These are phyloP conservation scores for Vigna radiata DNA, from an alignment of 306 rosid species.

Conservation along the genomic window DNA sequence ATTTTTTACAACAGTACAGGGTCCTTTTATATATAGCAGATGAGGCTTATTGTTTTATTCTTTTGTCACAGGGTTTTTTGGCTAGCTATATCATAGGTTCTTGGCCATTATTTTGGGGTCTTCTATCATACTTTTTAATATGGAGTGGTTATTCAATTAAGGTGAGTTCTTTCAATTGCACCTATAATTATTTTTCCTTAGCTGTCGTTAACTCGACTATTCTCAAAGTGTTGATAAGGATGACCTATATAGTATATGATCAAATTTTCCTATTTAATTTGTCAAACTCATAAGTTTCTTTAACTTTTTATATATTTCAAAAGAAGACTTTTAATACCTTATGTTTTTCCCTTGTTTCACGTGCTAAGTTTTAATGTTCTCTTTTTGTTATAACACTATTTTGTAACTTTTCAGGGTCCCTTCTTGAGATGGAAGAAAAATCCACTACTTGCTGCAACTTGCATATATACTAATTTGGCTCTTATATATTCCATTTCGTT, in stretches of 20 bases:
- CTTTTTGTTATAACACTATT: background rate
- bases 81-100: slow-evolving; percentile 82
- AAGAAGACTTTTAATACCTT: too few relatives aligned
- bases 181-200: too few relatives aligned
- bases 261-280: too few relatives aligned
- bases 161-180: slow-evolving; percentile 53
- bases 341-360: too few relatives aligned
- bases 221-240: too few relatives aligned
- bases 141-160: slow-evolving; percentile 84
- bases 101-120: slow-evolving; percentile 86
- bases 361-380: too few relatives aligned
- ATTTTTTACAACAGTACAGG: too few relatives aligned
- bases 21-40: too few relatives aligned
- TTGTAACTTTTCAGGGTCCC: background rate
- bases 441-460: background rate
- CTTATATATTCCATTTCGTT: background rate
- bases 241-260: too few relatives aligned
- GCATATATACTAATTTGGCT: background rate
- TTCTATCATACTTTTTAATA: slow-evolving; percentile 59
- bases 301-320: too few relatives aligned
- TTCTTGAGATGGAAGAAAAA: background rate
- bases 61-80: slow-evolving; percentile 47
- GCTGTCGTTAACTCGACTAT: too few relatives aligned
- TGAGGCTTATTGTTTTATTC: background rate
- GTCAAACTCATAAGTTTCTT: too few relatives aligned